These are phyloP conservation scores for Conringia planisiliqua DNA, from an alignment of 345 rosid genomes.

Conservation along the genomic window DNA sequence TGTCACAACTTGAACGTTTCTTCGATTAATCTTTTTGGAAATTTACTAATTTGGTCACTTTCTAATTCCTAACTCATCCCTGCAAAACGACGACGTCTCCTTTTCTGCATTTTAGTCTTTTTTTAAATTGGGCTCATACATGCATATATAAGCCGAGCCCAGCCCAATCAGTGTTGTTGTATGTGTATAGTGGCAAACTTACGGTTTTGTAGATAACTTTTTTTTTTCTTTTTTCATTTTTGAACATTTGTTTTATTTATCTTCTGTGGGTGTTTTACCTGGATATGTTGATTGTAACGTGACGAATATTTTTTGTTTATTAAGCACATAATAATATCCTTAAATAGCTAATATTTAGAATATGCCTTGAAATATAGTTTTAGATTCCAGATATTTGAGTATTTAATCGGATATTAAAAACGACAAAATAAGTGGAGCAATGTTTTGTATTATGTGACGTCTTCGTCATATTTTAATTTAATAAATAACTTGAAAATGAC, in stretches of 20 bases:
- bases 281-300: neutral
- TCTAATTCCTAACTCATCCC: neutral
- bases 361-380: conserved; percentile 15
- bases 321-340: neutral
- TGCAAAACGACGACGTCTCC: neutral
- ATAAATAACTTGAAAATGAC: conserved; percentile 3
- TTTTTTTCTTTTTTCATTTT: neutral
- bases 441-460: conserved; percentile 1
- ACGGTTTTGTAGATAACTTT: neutral
- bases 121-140: neutral
- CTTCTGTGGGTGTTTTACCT: neutral
- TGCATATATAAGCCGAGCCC: neutral
- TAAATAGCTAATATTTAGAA: neutral
- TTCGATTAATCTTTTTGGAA: neutral
- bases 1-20: conserved; percentile 33
- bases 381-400: neutral
- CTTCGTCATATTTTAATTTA: neutral
- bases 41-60: neutral
- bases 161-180: neutral
- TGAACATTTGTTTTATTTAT: neutral
- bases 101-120: neutral
- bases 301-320: neutral
- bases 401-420: neutral
- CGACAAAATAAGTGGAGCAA: conserved; percentile 17
- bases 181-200: too few species aligned